A percentile compares a stretch with the other conserved stretches of the same genome.
phyloP scores from a whole-genome alignment of 495 filamentous ascomycete species.

The Aspergillus nanangensis region DNA sequence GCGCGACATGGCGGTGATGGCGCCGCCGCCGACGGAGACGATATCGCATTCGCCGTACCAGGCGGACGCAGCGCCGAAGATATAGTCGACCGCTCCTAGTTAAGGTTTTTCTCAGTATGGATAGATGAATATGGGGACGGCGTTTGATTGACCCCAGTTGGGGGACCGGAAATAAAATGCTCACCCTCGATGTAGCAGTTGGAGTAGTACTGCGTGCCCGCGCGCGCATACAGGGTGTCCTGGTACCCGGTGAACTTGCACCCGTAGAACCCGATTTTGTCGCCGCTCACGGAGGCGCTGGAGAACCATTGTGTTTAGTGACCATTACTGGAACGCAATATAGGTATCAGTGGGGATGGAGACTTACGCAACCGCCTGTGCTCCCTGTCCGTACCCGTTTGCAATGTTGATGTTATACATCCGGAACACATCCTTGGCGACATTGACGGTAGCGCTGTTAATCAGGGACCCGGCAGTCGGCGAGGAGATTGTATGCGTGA shows the following conservation, averaged over 20 bases:
- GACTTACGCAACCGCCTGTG: conserved; percentile 33
- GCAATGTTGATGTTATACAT: conserved; percentile 62
- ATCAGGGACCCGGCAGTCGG: conserved; percentile 40
- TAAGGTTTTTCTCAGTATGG: not conserved
- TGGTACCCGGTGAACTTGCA: conserved; percentile 57
- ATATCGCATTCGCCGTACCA: conserved; percentile 64
- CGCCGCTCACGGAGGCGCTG: conserved; percentile 44
- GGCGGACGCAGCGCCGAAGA: conserved; percentile 61
- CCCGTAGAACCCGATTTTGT: conserved; percentile 55
- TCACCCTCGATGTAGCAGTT: conserved; percentile 51
- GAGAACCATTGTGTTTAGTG: not conserved
- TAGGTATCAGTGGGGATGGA: too few species aligned
- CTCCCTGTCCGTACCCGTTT: conserved; percentile 41
- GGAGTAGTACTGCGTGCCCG: conserved; percentile 54
- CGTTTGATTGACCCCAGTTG: too few species aligned
- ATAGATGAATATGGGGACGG: conserved; percentile 7
- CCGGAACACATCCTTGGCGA: conserved; percentile 43
- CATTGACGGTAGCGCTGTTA: conserved; percentile 52
- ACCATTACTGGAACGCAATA: too few species aligned
- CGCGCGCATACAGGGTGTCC: conserved; percentile 58
- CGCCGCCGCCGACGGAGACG: conserved; percentile 42
- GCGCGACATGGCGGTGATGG: conserved; percentile 48
- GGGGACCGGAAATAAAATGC: not conserved
- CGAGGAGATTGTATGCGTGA: conserved; percentile 48
- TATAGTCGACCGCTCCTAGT: conserved; percentile 49